Percentiles rank a stretch among this genome's conserved stretches.
Evolutionary conservation across 768 basidiomycete species (phyloP).

Genomic region (Mycena maculata): DNA sequence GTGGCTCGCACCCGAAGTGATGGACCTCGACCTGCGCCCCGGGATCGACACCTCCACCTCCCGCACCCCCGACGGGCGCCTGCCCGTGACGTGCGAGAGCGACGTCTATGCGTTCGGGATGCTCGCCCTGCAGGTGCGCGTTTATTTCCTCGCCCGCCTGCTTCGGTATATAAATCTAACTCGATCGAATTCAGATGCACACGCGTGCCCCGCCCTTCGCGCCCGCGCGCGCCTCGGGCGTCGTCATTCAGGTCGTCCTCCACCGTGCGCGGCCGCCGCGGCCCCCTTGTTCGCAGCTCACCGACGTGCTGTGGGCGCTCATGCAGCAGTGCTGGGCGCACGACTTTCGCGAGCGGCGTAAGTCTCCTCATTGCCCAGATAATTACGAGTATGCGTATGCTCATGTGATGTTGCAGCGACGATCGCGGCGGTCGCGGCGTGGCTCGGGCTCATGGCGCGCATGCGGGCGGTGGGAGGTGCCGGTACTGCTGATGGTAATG

Average conservation of each 20-base stretch:
- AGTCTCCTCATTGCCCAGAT: too few species aligned
- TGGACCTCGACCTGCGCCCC: constrained; percentile 28
- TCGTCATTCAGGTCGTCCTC: constrained; percentile 23
- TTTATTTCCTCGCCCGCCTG: not conserved
- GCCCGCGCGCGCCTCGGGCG: constrained; percentile 13
- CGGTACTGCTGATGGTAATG: too few species aligned
- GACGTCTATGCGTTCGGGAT: constrained; percentile 49
- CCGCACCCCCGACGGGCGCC: constrained; percentile 10
- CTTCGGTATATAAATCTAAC: not conserved
- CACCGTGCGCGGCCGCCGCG: constrained; percentile 11
- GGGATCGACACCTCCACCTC: not conserved
- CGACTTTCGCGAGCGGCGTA: constrained; percentile 19
- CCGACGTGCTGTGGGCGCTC: constrained; percentile 22
- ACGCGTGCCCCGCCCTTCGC: constrained; percentile 26
- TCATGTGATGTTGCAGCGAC: too few species aligned
- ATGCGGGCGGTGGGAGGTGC: not conserved
- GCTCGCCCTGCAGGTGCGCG: constrained; percentile 45
- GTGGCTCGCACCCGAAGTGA: constrained; percentile 47
- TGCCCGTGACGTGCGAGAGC: constrained; percentile 32
- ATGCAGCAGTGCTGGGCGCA: constrained; percentile 27
- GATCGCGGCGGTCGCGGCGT: too few species aligned
- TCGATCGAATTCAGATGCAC: constrained; percentile 12
- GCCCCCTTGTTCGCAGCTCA: constrained; percentile 12
- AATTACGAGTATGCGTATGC: too few species aligned
- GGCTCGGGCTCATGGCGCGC: not conserved